These are phyloP conservation scores for Selaginella tamariscina DNA, from an alignment of 75 land plant species.

Conservation along the genomic window DNA sequence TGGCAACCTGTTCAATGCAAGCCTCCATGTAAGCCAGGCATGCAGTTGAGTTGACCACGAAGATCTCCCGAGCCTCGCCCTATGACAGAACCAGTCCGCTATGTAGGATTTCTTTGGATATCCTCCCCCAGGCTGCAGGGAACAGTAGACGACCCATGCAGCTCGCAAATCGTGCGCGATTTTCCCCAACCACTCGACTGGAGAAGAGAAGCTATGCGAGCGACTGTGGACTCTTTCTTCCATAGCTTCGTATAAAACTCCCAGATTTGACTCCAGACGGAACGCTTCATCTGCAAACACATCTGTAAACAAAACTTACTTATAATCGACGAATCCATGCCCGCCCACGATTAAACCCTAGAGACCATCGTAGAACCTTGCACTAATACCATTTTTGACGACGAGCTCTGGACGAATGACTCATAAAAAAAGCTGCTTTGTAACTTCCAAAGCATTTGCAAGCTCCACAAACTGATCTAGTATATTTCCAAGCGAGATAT, in stretches of 20 bases:
- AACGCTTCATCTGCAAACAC: conserved; percentile 3
- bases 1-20: conserved; percentile 1
- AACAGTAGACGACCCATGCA: conserved; percentile 3
- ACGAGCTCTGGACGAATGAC: too few relatives aligned
- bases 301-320: background rate
- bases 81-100: background rate
- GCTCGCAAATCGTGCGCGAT: conserved; percentile 1
- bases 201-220: conserved; percentile 1
- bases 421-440: too few relatives aligned
- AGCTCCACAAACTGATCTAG: too few relatives aligned
- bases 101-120: conserved; percentile 2
- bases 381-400: too few relatives aligned
- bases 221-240: background rate
- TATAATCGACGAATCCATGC: too few relatives aligned
- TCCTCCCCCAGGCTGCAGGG: background rate
- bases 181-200: conserved; percentile 1
- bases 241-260: background rate
- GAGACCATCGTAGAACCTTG: too few relatives aligned
- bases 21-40: background rate
- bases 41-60: background rate
- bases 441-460: too few relatives aligned
- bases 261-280: background rate
- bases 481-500: too few relatives aligned
- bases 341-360: too few relatives aligned
- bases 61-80: background rate